phyloP scores from a whole-genome alignment of 495 filamentous ascomycete species.

The Neurospora sp. region DNA sequence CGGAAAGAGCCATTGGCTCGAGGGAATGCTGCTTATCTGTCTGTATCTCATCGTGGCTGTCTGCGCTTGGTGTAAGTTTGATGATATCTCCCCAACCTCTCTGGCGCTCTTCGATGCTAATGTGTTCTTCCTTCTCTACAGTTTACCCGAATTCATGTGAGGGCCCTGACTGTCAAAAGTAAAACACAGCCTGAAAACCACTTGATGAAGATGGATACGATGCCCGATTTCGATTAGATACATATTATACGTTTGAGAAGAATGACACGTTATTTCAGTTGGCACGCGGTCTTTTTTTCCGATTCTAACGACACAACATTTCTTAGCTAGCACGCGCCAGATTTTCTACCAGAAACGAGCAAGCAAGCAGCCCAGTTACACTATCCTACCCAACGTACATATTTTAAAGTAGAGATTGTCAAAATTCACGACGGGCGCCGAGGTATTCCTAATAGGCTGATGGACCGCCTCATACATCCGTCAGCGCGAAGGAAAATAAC shows the following conservation, averaged over 20 bases:
- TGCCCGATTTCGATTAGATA: neutral
- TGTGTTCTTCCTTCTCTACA: neutral
- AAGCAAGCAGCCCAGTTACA: neutral
- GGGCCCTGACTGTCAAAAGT: neutral
- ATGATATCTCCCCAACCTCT: neutral
- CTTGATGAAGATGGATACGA: neutral
- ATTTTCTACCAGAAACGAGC: neutral
- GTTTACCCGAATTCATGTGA: neutral
- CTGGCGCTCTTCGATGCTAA: neutral
- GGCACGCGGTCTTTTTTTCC: neutral
- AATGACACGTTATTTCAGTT: neutral
- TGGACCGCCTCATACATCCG: neutral
- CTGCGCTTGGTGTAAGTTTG: slow-evolving; percentile 40
- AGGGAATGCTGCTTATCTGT: slow-evolving; percentile 64
- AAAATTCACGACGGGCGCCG: neutral
- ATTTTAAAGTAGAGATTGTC: neutral
- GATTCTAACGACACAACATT: neutral
- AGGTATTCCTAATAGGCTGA: neutral
- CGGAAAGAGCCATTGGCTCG: slow-evolving; percentile 55
- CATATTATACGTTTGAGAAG: neutral
- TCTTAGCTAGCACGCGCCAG: neutral
- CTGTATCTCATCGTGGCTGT: slow-evolving; percentile 66
- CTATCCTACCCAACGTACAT: neutral
- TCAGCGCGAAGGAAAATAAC: neutral
- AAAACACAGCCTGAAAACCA: neutral